Evolutionary conservation across 805 yeast genomes (phyloP), one percentile per base, ranked within the genome.

Genomic region (Vanderwaltozyma verrucispora): DNA sequence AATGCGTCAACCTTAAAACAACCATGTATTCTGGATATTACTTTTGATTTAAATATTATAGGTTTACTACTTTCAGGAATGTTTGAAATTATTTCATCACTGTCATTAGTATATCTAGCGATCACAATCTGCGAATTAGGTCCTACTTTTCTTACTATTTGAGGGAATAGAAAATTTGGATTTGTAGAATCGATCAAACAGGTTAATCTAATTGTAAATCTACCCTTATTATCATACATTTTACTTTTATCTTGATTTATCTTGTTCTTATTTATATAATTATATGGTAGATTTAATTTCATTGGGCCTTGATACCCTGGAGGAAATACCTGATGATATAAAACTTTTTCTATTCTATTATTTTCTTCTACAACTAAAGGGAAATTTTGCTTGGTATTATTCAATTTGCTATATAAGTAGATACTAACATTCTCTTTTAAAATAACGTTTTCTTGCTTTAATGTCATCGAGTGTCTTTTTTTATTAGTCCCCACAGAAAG

Each of bases 21-120:
- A 2, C 96, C 97, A 60, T 89, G 98, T 1, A 81, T 71, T 46
- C 98, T 72, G 6, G 95, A 84, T 3, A 89, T 96, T 18, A 89
- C 96, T 54, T 89, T 89, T 38, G 94, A 80, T 51, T 83, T 82
- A 67, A 87, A 89, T 9, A 85, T 88, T 12, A 88, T 75, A 1
- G 95, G 84, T 2, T 80, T 80, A 32, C 74, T 68, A 2, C 80
- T 74, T 13, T 83, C 86, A 30, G 75, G 77, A 1, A 80, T 78
- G 2, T 85, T 80, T 28, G 71, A 74, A 1, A 82, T 79, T 1
- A 82, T 81, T 11, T 74, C 75, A 49, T 79, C 77, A 41, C 75
- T 76, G 53, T 78, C 75, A 48, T 83, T 92, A 1, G 95, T 86
- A 56, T 81, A 80, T 44, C 97, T 67, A 1, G 96, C 96, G 28